Percentiles rank a stretch among this genome's conserved stretches.
These are phyloP conservation scores for Tuber indicum DNA, from an alignment of 495 filamentous ascomycete species.

Conservation along the genomic window DNA sequence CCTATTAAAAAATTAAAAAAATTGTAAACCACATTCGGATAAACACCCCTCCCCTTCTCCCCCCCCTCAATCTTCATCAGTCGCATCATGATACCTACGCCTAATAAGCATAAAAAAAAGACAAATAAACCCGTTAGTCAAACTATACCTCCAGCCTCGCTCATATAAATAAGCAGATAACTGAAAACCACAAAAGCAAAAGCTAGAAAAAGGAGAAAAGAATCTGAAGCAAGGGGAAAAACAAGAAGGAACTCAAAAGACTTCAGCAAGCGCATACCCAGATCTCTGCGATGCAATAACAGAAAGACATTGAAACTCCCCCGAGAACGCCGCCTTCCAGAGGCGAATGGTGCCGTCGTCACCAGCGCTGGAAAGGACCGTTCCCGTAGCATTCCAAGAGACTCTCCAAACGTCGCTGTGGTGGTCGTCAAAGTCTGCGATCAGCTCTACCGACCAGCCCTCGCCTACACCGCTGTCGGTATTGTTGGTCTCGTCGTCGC, in stretches of 20 bases:
- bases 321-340: conserved; percentile 45
- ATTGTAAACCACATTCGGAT: background rate
- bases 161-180: background rate
- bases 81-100: background rate
- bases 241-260: background rate
- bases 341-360: conserved; percentile 57
- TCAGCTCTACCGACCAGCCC: conserved; percentile 44
- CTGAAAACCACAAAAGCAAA: background rate
- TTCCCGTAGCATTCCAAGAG: conserved; percentile 56
- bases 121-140: background rate
- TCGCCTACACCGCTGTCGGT: conserved; percentile 8
- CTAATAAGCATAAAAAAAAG: background rate
- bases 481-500: conserved; percentile 25
- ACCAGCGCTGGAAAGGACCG: conserved; percentile 54
- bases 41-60: background rate
- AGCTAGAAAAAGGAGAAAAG: background rate
- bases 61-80: background rate
- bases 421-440: conserved; percentile 52
- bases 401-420: conserved; percentile 56
- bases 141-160: background rate
- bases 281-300: conserved; percentile 35
- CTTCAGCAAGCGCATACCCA: conserved; percentile 14
- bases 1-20: background rate
- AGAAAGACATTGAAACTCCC: conserved; percentile 40
- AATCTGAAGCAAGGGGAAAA: background rate